A percentile compares a stretch with the other conserved stretches of the same genome.
These are phyloP conservation scores for Geotrichum citri-aurantii DNA, from an alignment of 1,139 yeast species.

Conservation along the genomic window DNA sequence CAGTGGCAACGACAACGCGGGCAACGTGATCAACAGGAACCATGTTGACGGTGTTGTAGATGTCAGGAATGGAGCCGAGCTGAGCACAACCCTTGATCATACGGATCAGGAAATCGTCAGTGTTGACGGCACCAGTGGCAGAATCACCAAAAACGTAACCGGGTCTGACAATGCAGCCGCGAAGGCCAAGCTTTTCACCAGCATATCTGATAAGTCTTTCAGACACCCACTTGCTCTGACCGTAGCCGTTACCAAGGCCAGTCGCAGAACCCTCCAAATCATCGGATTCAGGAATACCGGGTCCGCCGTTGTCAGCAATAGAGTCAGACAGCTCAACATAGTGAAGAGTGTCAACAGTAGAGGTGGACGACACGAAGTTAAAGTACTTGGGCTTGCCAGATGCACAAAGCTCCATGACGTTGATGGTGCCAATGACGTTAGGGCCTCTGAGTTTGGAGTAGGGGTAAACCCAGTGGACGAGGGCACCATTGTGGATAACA, in stretches of 20 bases:
- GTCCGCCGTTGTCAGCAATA: conserved; percentile 54
- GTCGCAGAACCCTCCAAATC: conserved; percentile 70
- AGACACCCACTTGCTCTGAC: conserved; percentile 97
- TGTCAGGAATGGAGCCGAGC: conserved; percentile 78
- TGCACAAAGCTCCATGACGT: conserved; percentile 72
- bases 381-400: conserved; percentile 79
- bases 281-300: conserved; percentile 77
- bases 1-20: conserved; percentile 76
- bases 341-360: conserved; percentile 80
- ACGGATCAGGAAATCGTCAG: conserved; percentile 92
- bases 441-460: conserved; percentile 87
- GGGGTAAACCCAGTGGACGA: conserved; percentile 98
- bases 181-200: conserved; percentile 68
- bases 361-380: conserved; percentile 92
- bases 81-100: conserved; percentile 93
- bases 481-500: conserved; percentile 92
- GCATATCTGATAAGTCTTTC: conserved; percentile 85
- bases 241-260: conserved; percentile 90
- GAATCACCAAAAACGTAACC: conserved; percentile 93
- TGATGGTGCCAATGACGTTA: conserved; percentile 81
- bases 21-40: conserved; percentile 99
- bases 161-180: conserved; percentile 88
- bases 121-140: conserved; percentile 76
- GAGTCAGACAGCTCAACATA: conserved; percentile 73
- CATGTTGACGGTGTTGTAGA: conserved; percentile 84